Evolutionary conservation across 1,284 basidiomycete species (phyloP), one percentile per base, ranked within the genome.

Genomic region (Sporisorium scitamineum): DNA sequence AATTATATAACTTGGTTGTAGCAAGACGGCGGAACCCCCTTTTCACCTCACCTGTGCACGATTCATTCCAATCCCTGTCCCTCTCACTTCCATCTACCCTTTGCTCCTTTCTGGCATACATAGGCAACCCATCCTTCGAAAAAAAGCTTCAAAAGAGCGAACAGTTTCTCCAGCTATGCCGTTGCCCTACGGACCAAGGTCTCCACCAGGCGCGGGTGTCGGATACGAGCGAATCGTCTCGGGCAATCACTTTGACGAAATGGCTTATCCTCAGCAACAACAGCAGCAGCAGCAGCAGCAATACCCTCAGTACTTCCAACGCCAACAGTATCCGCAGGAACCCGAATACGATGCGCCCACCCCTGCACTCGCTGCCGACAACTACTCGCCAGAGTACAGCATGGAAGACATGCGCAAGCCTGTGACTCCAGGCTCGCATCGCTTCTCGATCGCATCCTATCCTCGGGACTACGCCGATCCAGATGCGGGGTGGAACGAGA

Each of bases 371-470:
- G 62, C 69, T 24, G 69, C 69, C 16, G 69, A 70, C 50, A 65
- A 45, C 59, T 70, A 70, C 51, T 57, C 69, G 39, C 69, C 62
- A 26, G 69, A 61, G 37, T 70, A 65, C 51, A 70, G 58, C 59
- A 70, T 70, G 69, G 58, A 70, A 41, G 69, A 70, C 24, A 70
- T 70, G 69, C 69, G 69, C 26, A 70, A 65, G 27, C 58, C 62
- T 1, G 18, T 39, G 41, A 60, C 61, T 9, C 27, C 65, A 26
- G 32, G 24, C 39, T 61, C 62, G 16, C 39, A 70, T 9, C 58
- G 62, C 27, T 57, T 61, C 45, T 61, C 69, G 27, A 58, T 45
- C 24, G 27, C 62, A 5, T 61, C 58, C 5, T 45, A 47, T 11
- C 62, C 60, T 18, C 60, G 52, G 20, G 57, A 63, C 45, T 67